phyloP scores from a whole-genome alignment of 2,329 filamentous ascomycete species.

The Coniella lustricola region DNA sequence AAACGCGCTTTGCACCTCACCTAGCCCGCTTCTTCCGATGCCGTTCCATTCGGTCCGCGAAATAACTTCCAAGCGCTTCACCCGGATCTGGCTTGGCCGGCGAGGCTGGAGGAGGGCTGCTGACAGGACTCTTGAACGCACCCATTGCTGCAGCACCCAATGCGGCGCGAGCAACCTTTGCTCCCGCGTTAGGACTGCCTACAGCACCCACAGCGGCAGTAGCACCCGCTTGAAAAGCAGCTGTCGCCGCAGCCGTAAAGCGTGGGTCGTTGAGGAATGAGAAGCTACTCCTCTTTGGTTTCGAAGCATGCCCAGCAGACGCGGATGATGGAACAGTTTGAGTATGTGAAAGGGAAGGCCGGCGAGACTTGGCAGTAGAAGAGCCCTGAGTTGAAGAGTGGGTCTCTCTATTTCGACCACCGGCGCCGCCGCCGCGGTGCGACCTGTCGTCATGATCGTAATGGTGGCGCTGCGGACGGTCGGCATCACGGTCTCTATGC shows the following conservation, averaged over 20 bases:
- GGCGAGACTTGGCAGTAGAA: neutral
- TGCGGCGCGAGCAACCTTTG: conserved; percentile 20
- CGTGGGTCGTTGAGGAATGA: conserved; percentile 15
- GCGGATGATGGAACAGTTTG: neutral
- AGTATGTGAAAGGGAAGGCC: neutral
- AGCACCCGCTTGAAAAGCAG: conserved; percentile 21
- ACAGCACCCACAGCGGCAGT: conserved; percentile 18
- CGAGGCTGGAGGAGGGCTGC: neutral
- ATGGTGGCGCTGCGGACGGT: neutral
- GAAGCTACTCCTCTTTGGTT: conserved; percentile 1
- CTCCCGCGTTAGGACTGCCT: conserved; percentile 19
- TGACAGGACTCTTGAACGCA: conserved; percentile 11
- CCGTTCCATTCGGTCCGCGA: neutral
- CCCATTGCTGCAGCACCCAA: conserved; percentile 21
- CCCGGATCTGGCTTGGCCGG: neutral
- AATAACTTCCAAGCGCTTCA: neutral
- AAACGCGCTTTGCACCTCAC: neutral
- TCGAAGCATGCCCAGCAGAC: neutral
- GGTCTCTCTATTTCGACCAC: neutral
- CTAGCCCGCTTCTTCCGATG: neutral
- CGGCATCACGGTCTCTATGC: neutral
- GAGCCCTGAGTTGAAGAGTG: neutral
- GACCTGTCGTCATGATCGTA: neutral
- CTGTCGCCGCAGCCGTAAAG: conserved; percentile 21
- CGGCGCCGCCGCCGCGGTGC: conserved; percentile 2